Percentiles rank a stretch among this genome's conserved stretches.
Conservation (phyloP, 805 yeast genomes). For the Saccharomycopsis fodiens region DNA sequence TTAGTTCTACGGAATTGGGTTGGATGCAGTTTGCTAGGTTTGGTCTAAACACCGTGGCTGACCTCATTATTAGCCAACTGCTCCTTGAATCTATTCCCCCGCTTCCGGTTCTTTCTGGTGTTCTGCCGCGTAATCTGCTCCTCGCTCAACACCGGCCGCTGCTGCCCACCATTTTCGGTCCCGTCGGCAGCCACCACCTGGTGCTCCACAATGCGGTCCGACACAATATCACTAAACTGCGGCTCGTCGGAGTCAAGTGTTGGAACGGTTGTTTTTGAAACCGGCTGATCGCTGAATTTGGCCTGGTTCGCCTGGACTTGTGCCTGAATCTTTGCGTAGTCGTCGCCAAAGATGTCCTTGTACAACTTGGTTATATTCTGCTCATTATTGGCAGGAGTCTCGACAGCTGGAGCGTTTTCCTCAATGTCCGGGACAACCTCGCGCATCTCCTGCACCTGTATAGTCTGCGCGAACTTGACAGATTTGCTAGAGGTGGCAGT, state of each 20-base stretch:
- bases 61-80: slow-evolving; percentile 2
- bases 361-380: slow-evolving; percentile 15
- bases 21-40: no score
- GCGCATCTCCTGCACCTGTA: slow-evolving; percentile 8
- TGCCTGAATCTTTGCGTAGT: slow-evolving; percentile 12
- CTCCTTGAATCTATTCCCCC: slow-evolving; percentile 8
- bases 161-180: background rate
- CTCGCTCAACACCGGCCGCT: background rate
- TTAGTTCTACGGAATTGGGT: no score
- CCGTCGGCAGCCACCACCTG: background rate
- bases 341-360: slow-evolving; percentile 19
- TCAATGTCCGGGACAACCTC: slow-evolving; percentile 3
- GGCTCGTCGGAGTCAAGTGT: slow-evolving; percentile 6
- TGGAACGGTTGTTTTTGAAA: background rate
- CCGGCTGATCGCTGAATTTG: slow-evolving; percentile 2
- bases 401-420: background rate
- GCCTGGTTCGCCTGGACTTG: slow-evolving; percentile 10
- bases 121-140: slow-evolving; percentile 9
- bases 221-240: slow-evolving; percentile 16
- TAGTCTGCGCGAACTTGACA: slow-evolving; percentile 14
- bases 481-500: slow-evolving; percentile 5
- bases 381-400: background rate
- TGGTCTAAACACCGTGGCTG: no score
- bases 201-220: slow-evolving; percentile 12
- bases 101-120: slow-evolving; percentile 14